Evolutionary conservation across 2,329 filamentous ascomycete genomes (phyloP), one percentile per base, ranked within the genome.

Genomic region (Aspergillus sp.): DNA sequence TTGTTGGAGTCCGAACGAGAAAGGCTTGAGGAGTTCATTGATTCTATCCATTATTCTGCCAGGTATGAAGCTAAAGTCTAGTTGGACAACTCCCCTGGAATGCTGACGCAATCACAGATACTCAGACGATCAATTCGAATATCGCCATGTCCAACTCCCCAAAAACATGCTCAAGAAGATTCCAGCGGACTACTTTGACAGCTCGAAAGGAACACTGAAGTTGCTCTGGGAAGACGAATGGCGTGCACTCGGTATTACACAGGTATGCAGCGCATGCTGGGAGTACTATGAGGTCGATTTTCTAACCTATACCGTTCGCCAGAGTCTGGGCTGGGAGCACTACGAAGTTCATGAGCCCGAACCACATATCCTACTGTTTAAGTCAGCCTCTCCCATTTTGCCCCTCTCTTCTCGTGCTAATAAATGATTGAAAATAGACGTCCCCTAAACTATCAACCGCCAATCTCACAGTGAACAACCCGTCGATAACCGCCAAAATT

Each of bases 261-360:
- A 96, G 86, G 91, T 95, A 77, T 45, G 80, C 45, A 38, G 20
- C 16, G 35, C 35, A 7, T 1, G 35, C 16, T 7, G 35, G 11
- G 35, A 38, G 6, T 38, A 11, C 20, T 35, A 7, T 19, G 4
- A 30, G 45, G 11, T 16, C 35, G n/a, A 30, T 33, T 32, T 20
- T 38, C 50, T 55, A 57, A 53, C 42, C 8, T 8, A 35, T 40
- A 13, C 13, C 14, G n/a, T 14, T 50, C 10, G 38, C 46, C 69
- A 97, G 92, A 97, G 93, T 79, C 79, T 99, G 66, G 94, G 94
- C 52, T 99, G 94, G 94, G 93, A 97, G 73, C 94, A 99, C 74
- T 99, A 99, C 71, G 94, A 99, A 74, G 94, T 99, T 50, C 94
- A 99, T 73, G 94, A 97, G 74, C 94, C 94, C 41, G 94, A 99